phyloP scores from a whole-genome alignment of 345 rosid species.

The Pistacia vera region DNA sequence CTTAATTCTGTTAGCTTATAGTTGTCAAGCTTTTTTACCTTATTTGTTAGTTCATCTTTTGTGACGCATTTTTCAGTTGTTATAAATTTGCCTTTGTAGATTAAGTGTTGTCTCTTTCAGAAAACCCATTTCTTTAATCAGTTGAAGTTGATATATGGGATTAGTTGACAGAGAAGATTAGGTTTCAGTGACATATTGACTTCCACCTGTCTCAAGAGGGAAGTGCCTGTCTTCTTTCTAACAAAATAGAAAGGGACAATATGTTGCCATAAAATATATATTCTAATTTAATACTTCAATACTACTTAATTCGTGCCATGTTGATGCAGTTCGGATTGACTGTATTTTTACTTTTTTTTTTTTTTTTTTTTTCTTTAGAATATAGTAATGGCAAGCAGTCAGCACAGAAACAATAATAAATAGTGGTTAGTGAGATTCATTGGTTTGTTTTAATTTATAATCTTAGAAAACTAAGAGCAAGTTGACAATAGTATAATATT shows the following conservation, averaged over 20 bases:
- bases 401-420: not conserved
- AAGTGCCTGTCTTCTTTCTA: not conserved
- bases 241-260: not conserved
- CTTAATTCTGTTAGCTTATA: not conserved
- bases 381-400: not conserved
- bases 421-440: slow-evolving; percentile 25
- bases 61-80: too few species aligned
- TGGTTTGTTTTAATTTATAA: not conserved
- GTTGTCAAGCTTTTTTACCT: not conserved
- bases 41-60: not conserved
- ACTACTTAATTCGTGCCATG: slow-evolving; percentile 13
- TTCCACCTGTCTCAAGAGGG: not conserved
- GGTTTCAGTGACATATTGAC: slow-evolving; percentile 8
- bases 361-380: not conserved
- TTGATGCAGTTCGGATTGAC: slow-evolving; percentile 1
- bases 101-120: not conserved
- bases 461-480: slow-evolving; percentile 18
- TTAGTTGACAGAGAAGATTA: not conserved
- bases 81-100: not conserved
- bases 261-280: not conserved
- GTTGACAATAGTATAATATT: slow-evolving; percentile 18
- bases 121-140: not conserved
- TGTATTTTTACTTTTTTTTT: not conserved
- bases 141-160: not conserved
- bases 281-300: not conserved